phyloP scores from a whole-genome alignment of 83 land plant species.

The Picea mariana region DNA sequence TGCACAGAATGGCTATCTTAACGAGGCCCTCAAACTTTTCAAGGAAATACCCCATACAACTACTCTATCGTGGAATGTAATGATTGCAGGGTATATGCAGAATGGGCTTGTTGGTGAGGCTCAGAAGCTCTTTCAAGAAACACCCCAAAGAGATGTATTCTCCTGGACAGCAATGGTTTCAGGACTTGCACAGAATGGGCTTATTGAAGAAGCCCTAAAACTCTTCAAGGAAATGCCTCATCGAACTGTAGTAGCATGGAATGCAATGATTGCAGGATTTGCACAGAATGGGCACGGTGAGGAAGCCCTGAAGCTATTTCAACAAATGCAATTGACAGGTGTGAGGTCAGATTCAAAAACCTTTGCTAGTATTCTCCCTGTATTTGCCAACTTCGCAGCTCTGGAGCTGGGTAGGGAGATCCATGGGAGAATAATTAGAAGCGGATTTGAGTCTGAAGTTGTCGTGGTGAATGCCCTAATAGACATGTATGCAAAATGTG shows the following conservation, averaged over 20 bases:
- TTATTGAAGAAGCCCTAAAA: conserved; percentile 41
- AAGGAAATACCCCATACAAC: conserved; percentile 14
- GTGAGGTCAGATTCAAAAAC: too few relatives aligned
- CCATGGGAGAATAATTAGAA: conserved; percentile 36
- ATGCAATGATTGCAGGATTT: too few relatives aligned
- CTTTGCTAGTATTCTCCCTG: too few relatives aligned
- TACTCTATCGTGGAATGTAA: too few relatives aligned
- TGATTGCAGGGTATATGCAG: too few relatives aligned
- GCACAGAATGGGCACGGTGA: too few relatives aligned
- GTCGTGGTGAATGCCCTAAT: conserved; percentile 42
- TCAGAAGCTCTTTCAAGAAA: too few relatives aligned
- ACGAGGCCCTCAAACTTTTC: conserved; percentile 34
- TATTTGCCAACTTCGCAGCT: neutral
- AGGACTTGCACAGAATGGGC: conserved; percentile 47
- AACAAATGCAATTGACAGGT: too few relatives aligned
- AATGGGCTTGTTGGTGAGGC: too few relatives aligned
- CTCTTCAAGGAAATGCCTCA: conserved; percentile 18
- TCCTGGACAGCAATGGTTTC: conserved; percentile 38
- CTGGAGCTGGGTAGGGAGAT: conserved; percentile 48
- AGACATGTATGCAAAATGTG: conserved; percentile 60
- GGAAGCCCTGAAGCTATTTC: too few relatives aligned
- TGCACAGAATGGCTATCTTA: conserved; percentile 35
- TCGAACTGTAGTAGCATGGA: too few relatives aligned
- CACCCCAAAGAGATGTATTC: too few relatives aligned
- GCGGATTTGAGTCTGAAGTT: conserved; percentile 28